Evolutionary conservation across 1,284 basidiomycete species (phyloP), one percentile per base, ranked within the genome.

Genomic region (Ustilago bromivora): DNA sequence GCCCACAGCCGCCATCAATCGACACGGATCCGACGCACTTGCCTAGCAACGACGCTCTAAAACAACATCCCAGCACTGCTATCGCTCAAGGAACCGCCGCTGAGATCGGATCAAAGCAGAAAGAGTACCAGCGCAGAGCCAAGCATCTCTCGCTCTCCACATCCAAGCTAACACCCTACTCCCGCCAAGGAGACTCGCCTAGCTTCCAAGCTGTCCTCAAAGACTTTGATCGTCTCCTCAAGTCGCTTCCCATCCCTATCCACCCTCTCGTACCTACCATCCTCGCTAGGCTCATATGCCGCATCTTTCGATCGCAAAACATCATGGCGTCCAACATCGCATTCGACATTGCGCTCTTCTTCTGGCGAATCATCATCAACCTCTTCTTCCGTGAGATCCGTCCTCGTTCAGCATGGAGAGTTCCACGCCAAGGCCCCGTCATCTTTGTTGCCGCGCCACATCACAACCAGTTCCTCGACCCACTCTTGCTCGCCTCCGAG

Each of bases 331-430:
- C 84, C 57, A 84, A 85, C 71, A 72, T 84, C 51, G 79, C 84
- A 12, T 88, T 87, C 71, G 87, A 87, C 67, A 54, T 87, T 43
- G 76, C 84, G 23, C 83, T 87, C 52, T 66, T 81, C 54, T 82
- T 86, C 38, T 85, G 93, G 93, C 89, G 92, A 67, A 89, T 91
- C 28, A 90, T 99, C 72, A 94, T 94, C 82, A 94, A 94, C 87
- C 92, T 99, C 81, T 99, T 99, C 90, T 99, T 99, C 89, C 90
- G 97, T 72, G 96, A 99, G 88, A 93, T 99, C 82, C 90, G 96
- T 9, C 94, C 96, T 2, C 90, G 97, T 86, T 95, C 97, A 58
- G 93, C 96, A 47, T 98, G 93, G 90, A 93, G 98, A 84, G 95
- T 99, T 61, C 97, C 97, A 40, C 51, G 52, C 23, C 90, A 94